Conservation (phyloP, 805 yeast species). For the Starmera caribaea region DNA sequence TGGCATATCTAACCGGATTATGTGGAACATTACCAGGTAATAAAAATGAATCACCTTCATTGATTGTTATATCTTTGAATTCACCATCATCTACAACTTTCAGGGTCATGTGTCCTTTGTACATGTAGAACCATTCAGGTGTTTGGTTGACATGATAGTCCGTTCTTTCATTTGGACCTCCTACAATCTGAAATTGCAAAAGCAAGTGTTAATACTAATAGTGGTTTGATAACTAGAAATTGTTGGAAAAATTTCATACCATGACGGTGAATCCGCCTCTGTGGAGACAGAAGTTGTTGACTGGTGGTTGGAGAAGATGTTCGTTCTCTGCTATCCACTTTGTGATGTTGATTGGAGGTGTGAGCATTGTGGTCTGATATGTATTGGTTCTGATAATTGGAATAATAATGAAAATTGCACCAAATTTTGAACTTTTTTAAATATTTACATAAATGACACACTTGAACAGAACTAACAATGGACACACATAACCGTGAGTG, state of each 20-base stretch:
- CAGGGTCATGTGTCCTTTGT: conserved; percentile 78
- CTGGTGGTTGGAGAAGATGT: conserved; percentile 80
- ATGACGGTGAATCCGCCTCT: conserved; percentile 89
- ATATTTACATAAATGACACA: too few relatives aligned
- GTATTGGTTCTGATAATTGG: background rate
- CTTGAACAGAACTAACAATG: background rate
- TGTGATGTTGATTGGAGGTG: conserved; percentile 66
- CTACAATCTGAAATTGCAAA: conserved; percentile 57
- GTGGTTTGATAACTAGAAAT: background rate
- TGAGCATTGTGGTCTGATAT: conserved; percentile 19
- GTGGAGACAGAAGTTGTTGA: conserved; percentile 82
- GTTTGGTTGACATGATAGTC: conserved; percentile 92
- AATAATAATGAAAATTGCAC: background rate
- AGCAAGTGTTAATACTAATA: background rate
- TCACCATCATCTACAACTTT: conserved; percentile 74
- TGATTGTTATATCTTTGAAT: conserved; percentile 64
- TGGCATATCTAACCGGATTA: conserved; percentile 76
- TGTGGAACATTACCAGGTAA: conserved; percentile 84
- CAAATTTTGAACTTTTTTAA: too few relatives aligned
- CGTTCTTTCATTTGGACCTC: conserved; percentile 91
- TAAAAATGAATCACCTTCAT: conserved; percentile 83
- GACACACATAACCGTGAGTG: background rate
- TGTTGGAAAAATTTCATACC: conserved; percentile 24
- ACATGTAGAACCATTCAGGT: conserved; percentile 87
- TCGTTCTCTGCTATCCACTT: conserved; percentile 76